Percentiles rank a stretch among this genome's conserved stretches.
These are phyloP conservation scores for Tetramitus jugosus DNA, from an alignment of 208 protist species.

Conservation along the genomic window DNA sequence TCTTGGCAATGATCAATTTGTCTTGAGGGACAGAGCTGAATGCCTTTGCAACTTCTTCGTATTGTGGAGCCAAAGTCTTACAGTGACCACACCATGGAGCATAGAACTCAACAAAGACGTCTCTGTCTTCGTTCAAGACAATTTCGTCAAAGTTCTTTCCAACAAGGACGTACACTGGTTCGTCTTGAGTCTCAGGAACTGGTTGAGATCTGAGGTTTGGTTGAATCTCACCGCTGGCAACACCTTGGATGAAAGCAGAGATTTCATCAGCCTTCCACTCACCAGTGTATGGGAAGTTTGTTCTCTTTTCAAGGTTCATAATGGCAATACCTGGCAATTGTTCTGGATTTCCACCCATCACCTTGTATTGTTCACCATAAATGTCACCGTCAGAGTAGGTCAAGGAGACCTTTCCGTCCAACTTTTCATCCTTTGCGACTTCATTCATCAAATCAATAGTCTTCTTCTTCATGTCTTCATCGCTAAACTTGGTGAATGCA, in stretches of 20 bases:
- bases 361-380: not conserved
- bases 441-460: not conserved
- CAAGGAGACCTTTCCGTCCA: not conserved
- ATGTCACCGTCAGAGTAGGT: not conserved
- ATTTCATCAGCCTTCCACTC: not conserved
- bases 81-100: slow-evolving; percentile 25
- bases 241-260: not conserved
- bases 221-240: not conserved
- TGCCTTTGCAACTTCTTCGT: not conserved
- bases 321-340: not conserved
- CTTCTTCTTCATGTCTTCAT: not conserved
- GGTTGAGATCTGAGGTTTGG: not conserved
- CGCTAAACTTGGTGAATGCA: not conserved
- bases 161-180: slow-evolving; percentile 39
- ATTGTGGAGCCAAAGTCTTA: not conserved
- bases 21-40: not conserved
- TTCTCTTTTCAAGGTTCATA: not conserved
- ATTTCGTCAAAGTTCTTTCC: slow-evolving; percentile 60
- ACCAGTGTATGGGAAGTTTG: not conserved
- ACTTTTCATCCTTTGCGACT: not conserved
- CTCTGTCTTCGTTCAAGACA: slow-evolving; percentile 67
- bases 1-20: not conserved
- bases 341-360: not conserved
- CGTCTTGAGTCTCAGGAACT: not conserved
- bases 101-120: slow-evolving; percentile 47